Conservation (phyloP, 495 filamentous ascomycete species). For the Bombardia bombarda region DNA sequence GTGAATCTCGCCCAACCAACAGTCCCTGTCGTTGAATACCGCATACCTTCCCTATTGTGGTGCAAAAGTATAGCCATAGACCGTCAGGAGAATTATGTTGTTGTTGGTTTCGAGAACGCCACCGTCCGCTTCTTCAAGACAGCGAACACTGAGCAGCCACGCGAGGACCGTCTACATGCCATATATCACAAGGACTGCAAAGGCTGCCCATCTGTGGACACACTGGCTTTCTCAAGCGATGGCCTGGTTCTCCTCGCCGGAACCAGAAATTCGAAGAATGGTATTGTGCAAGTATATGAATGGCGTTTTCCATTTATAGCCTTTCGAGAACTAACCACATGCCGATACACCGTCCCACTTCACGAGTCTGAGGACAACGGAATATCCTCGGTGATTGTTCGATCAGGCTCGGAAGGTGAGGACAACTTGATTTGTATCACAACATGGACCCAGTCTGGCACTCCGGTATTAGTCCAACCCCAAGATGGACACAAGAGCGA, state of each 20-base stretch:
- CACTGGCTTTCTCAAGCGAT: conserved; percentile 27
- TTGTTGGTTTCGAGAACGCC: conserved; percentile 28
- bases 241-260: conserved; percentile 27
- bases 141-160: conserved; percentile 17
- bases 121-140: conserved; percentile 29
- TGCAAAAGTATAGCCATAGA: conserved; percentile 28
- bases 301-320: conserved; percentile 26
- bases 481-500: conserved; percentile 24
- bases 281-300: conserved; percentile 22
- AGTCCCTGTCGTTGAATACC: conserved; percentile 21
- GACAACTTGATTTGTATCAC: conserved; percentile 26
- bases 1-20: conserved; percentile 21
- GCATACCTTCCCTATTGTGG: conserved; percentile 27
- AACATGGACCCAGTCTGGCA: conserved; percentile 31
- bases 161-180: conserved; percentile 27
- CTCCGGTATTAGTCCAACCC: conserved; percentile 28
- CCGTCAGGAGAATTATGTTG: conserved; percentile 25
- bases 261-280: conserved; percentile 21
- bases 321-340: conserved; percentile 22
- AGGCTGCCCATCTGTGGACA: conserved; percentile 25
- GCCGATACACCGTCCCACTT: conserved; percentile 26
- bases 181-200: conserved; percentile 21
- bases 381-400: conserved; percentile 22
- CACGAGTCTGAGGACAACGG: conserved; percentile 33
- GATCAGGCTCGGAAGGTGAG: conserved; percentile 15